Conservation (phyloP, 2,329 filamentous ascomycete genomes). For the Aspergillus sp. region DNA sequence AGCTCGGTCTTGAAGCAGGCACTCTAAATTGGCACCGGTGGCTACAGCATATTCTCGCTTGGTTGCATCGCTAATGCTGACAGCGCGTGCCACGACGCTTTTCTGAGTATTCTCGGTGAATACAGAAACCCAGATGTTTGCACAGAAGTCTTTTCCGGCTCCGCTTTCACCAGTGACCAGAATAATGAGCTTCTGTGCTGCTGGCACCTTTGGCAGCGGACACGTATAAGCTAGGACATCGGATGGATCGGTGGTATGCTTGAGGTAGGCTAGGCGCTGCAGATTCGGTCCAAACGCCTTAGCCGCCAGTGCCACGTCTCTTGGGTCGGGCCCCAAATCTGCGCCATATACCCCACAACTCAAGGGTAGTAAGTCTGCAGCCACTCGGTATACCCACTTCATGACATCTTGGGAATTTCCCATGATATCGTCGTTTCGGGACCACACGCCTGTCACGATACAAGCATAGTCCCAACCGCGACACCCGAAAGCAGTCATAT, state of each 20-base stretch:
- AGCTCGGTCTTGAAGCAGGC: conserved; percentile 53
- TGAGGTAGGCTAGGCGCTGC: conserved; percentile 52
- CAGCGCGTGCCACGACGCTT: conserved; percentile 38
- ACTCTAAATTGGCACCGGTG: conserved; percentile 50
- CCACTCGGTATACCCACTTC: conserved; percentile 59
- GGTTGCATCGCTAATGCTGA: conserved; percentile 59
- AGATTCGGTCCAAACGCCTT: conserved; percentile 60
- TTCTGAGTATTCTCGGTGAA: no score
- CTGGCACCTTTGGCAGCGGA: conserved; percentile 45
- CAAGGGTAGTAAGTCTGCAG: conserved; percentile 48
- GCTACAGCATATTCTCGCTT: conserved; percentile 58
- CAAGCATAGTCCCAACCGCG: conserved; percentile 66
- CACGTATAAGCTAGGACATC: conserved; percentile 59
- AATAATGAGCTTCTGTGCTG: conserved; percentile 47
- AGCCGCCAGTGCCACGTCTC: conserved; percentile 53
- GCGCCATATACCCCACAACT: conserved; percentile 58
- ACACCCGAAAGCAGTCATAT: conserved; percentile 61
- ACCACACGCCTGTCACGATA: conserved; percentile 64
- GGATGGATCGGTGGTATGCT: conserved; percentile 50
- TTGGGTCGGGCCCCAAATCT: conserved; percentile 63
- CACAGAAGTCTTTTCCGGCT: conserved; percentile 63
- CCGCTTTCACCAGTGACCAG: conserved; percentile 55
- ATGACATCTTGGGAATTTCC: conserved; percentile 40
- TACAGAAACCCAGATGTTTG: conserved; percentile 50
- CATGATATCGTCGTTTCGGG: conserved; percentile 52